Evolutionary conservation across 2,329 filamentous ascomycete species (phyloP).

Genomic region (Beauveria scarabaeidicola): DNA sequence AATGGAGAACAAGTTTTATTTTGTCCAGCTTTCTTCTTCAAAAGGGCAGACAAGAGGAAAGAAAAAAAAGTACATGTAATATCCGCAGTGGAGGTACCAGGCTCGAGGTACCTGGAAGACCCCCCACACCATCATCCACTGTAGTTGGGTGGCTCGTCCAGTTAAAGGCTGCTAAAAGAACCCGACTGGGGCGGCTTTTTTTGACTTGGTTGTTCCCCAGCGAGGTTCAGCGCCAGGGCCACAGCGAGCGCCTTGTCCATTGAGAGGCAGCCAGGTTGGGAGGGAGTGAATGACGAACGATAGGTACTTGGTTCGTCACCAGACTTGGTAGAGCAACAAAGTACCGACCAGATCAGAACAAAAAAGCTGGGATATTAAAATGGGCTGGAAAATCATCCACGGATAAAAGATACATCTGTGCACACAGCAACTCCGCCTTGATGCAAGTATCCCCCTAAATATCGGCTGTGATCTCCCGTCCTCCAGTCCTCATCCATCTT

Average conservation of each 20-base stretch:
- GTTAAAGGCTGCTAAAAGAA: background rate
- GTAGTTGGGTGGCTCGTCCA: background rate
- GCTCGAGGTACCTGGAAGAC: background rate
- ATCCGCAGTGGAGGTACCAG: background rate
- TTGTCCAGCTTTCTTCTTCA: background rate
- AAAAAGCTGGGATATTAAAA: too few relatives aligned
- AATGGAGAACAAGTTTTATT: background rate
- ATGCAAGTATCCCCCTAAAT: background rate
- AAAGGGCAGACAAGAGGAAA: background rate
- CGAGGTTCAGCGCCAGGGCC: background rate
- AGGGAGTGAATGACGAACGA: too few relatives aligned
- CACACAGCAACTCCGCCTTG: background rate
- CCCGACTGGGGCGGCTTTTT: too few relatives aligned
- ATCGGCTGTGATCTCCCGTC: background rate
- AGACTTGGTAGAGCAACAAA: background rate
- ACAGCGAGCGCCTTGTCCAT: background rate
- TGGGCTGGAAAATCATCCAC: too few relatives aligned
- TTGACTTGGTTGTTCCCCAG: background rate
- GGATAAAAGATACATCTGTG: background rate
- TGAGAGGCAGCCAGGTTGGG: background rate
- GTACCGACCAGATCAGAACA: background rate
- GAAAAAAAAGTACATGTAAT: background rate
- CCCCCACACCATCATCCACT: background rate
- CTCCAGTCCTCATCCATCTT: background rate
- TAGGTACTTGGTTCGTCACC: background rate